Conservation (phyloP, 352 stramenopile genomes). For the Phytophthora lateralis region DNA sequence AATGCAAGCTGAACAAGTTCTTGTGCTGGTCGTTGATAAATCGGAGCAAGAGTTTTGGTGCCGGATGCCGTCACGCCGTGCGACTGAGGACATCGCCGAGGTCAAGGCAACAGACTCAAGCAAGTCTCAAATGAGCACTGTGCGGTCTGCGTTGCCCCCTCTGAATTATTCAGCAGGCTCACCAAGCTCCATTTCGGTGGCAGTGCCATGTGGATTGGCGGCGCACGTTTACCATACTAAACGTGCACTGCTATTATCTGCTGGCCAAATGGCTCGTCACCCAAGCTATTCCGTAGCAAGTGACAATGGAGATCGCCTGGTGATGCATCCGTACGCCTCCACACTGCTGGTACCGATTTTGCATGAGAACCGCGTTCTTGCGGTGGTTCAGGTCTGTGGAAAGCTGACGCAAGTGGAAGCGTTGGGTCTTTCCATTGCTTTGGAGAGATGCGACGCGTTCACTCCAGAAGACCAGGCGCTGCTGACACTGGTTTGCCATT, state of each 20-base stretch:
- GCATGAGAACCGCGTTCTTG: slow-evolving; percentile 40
- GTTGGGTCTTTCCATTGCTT: slow-evolving; percentile 60
- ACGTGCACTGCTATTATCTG: slow-evolving; percentile 58
- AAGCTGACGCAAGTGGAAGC: slow-evolving; percentile 65
- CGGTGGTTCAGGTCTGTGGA: slow-evolving; percentile 66
- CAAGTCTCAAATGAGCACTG: slow-evolving; percentile 36
- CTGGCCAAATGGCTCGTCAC: slow-evolving; percentile 52
- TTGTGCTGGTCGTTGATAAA: slow-evolving; percentile 74
- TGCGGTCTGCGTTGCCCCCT: slow-evolving; percentile 51
- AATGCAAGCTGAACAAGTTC: slow-evolving; percentile 60
- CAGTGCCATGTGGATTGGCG: slow-evolving; percentile 54
- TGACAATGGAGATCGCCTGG: slow-evolving; percentile 69
- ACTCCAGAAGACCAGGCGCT: slow-evolving; percentile 60
- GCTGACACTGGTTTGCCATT: slow-evolving; percentile 59
- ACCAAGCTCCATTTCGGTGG: not conserved
- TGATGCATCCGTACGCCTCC: slow-evolving; percentile 58
- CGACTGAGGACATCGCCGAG: slow-evolving; percentile 2
- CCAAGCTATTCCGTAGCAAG: slow-evolving; percentile 53
- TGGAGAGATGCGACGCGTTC: slow-evolving; percentile 71
- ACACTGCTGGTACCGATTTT: slow-evolving; percentile 66
- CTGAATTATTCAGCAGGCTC: slow-evolving; percentile 9
- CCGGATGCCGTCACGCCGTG: slow-evolving; percentile 39
- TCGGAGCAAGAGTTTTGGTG: slow-evolving; percentile 83
- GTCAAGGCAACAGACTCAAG: slow-evolving; percentile 18
- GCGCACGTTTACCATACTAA: slow-evolving; percentile 75